Conservation (phyloP, 192 early-diverging fungal genomes). For the Gamsiella multidivaricata region DNA sequence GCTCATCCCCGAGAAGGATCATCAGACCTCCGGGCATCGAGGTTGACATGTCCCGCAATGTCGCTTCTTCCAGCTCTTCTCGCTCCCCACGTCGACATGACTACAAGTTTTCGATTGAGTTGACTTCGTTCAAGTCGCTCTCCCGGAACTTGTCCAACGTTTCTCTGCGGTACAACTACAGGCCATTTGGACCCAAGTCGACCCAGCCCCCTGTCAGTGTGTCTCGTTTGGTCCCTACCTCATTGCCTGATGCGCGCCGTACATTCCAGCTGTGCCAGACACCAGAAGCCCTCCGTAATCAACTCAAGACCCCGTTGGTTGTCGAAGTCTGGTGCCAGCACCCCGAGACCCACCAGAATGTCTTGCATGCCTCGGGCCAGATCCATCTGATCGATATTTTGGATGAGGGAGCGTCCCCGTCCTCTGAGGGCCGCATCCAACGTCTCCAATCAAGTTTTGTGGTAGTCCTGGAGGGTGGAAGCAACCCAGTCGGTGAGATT, state of each 20-base stretch:
- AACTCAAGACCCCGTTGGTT: conserved; percentile 45
- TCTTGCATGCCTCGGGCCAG: conserved; percentile 42
- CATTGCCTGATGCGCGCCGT: conserved; percentile 33
- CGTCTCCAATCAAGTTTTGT: conserved; percentile 31
- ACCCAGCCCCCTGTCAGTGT: conserved; percentile 48
- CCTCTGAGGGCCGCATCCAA: conserved; percentile 32
- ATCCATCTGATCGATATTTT: conserved; percentile 46
- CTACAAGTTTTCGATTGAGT: conserved; percentile 54
- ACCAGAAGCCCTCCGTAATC: conserved; percentile 39
- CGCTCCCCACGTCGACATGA: conserved; percentile 46
- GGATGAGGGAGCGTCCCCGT: conserved; percentile 13
- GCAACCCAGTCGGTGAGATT: conserved; percentile 39
- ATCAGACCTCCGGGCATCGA: conserved; percentile 39
- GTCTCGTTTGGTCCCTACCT: conserved; percentile 16
- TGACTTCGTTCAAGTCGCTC: conserved; percentile 40
- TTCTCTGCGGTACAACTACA: conserved; percentile 50
- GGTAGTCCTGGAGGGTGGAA: conserved; percentile 22
- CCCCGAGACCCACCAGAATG: conserved; percentile 39
- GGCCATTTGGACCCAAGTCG: conserved; percentile 50
- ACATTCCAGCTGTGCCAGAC: conserved; percentile 54
- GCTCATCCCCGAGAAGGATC: conserved; percentile 15
- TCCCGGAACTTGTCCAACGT: conserved; percentile 32
- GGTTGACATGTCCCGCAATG: conserved; percentile 28
- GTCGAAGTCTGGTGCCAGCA: conserved; percentile 52
- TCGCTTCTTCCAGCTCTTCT: conserved; percentile 27